Evolutionary conservation across 2,329 filamentous ascomycete species (phyloP).

Genomic region (Aciculosporium take): DNA sequence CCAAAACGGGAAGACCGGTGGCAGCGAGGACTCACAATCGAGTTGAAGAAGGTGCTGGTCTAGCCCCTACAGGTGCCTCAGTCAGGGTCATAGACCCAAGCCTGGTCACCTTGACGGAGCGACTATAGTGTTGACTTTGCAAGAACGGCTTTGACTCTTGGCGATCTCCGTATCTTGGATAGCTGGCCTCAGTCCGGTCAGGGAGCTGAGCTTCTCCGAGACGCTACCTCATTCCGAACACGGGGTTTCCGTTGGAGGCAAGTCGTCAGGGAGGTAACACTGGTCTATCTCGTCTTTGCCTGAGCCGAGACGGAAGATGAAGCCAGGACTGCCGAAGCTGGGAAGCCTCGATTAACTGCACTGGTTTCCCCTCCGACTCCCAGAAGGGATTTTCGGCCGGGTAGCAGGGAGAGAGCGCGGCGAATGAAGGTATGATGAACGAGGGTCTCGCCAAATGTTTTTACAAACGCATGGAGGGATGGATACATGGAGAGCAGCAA

Average conservation of each 20-base stretch:
- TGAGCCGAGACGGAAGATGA: not conserved
- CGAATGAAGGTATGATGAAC: not conserved
- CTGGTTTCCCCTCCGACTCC: no score
- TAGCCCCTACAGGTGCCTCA: conserved; percentile 43
- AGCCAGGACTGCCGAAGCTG: not conserved
- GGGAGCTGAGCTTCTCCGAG: conserved; percentile 42
- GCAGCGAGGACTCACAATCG: conserved; percentile 30
- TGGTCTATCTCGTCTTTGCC: not conserved
- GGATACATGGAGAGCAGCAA: not conserved
- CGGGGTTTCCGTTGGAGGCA: conserved; percentile 1
- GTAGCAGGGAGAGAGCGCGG: not conserved
- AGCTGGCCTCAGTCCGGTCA: conserved; percentile 42
- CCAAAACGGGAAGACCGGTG: not conserved
- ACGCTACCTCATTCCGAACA: conserved; percentile 44
- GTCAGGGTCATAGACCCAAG: conserved; percentile 24
- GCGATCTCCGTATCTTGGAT: conserved; percentile 10
- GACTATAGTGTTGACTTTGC: conserved; percentile 12
- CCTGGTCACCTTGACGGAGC: conserved; percentile 9
- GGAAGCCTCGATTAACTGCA: not conserved
- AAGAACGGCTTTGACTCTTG: conserved; percentile 11
- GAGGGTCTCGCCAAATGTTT: conserved; percentile 7
- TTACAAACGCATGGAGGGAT: conserved; percentile 1
- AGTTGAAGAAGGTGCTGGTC: conserved; percentile 41
- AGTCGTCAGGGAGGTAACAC: conserved; percentile 2
- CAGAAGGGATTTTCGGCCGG: not conserved